Evolutionary conservation across 495 filamentous ascomycete species (phyloP).

Genomic region (Paragyromitra xinjiangensis): DNA sequence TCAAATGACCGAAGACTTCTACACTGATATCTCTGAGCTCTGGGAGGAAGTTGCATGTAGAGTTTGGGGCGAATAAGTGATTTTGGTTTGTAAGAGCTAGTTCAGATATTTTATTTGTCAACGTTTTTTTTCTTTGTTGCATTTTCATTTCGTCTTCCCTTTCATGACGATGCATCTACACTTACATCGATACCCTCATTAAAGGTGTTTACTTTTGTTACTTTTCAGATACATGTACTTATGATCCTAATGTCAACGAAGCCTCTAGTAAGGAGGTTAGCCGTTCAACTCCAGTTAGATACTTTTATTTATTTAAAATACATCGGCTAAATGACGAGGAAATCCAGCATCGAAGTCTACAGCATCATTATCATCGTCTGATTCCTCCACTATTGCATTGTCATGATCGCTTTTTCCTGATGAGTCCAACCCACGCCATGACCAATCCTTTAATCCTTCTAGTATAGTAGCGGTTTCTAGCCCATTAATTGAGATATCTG

Average conservation of each 20-base stretch:
- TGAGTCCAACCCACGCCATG: neutral
- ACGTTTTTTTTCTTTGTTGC: neutral
- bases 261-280: no score
- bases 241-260: no score
- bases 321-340: no score
- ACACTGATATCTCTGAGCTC: constrained; percentile 3
- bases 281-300: no score
- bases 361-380: no score
- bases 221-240: no score
- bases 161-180: neutral
- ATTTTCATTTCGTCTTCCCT: no score
- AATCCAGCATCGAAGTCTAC: no score
- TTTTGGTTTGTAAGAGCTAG: neutral
- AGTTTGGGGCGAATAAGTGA: constrained; percentile 6
- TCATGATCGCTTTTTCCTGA: neutral
- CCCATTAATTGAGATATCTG: neutral
- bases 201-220: neutral
- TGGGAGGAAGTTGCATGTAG: constrained; percentile 16
- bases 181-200: neutral
- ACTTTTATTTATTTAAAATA: no score
- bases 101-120: neutral
- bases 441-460: neutral
- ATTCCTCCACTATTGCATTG: neutral
- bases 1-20: constrained; percentile 20
- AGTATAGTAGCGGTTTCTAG: neutral